Percentiles rank a stretch among this genome's conserved stretches.
These are phyloP conservation scores for Saturnispora saitoi DNA, from an alignment of 805 yeast species.

Conservation along the genomic window DNA sequence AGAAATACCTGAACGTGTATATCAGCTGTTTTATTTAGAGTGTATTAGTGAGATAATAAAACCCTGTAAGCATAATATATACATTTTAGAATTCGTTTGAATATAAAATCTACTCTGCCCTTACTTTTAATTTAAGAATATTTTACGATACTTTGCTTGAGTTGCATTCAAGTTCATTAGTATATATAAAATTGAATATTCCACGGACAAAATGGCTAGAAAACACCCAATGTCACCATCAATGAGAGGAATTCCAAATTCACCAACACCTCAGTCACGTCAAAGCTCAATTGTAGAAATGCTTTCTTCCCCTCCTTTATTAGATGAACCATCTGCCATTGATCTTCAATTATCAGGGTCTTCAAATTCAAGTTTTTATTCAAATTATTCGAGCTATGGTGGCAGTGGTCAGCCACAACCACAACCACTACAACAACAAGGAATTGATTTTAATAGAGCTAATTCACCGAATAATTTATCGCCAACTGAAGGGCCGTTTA, in stretches of 20 bases:
- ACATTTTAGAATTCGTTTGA: too few species aligned
- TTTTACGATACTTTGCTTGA: too few species aligned
- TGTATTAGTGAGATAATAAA: too few species aligned
- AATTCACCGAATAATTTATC: slow-evolving; percentile 32
- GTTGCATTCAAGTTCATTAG: too few species aligned
- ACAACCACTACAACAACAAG: neutral
- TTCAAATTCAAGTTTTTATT: slow-evolving; percentile 2
- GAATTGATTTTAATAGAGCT: neutral
- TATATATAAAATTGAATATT: too few species aligned
- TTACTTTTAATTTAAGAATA: too few species aligned
- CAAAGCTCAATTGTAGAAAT: slow-evolving; percentile 69
- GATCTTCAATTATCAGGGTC: slow-evolving; percentile 10
- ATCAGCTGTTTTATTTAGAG: too few species aligned
- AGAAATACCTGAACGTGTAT: too few species aligned
- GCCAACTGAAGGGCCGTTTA: slow-evolving; percentile 3
- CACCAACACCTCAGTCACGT: slow-evolving; percentile 31
- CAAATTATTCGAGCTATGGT: slow-evolving; percentile 3
- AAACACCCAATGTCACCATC: slow-evolving; percentile 31
- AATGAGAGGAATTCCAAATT: slow-evolving; percentile 28
- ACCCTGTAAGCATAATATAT: too few species aligned
- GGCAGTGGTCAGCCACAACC: too few species aligned
- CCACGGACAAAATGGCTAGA: slow-evolving; percentile 11
- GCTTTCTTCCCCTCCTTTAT: slow-evolving; percentile 67
- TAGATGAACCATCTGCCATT: slow-evolving; percentile 26
- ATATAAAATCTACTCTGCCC: too few species aligned